Evolutionary conservation across 2,329 filamentous ascomycete genomes (phyloP).

Genomic region (Xylariaceae sp.): DNA sequence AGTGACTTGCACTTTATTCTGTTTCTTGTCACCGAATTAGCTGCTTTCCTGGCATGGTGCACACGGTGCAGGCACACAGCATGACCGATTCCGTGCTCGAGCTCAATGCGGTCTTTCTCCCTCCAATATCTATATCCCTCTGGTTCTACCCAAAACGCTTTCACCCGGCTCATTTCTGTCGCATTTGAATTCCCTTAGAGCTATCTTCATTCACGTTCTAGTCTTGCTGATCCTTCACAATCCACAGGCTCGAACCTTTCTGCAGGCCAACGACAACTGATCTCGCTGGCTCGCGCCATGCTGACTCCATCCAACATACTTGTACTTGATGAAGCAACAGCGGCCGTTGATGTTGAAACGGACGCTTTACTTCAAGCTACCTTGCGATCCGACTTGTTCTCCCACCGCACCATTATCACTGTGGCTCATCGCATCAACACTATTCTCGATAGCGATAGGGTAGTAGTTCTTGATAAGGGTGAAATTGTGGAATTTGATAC

Average conservation of each 20-base stretch:
- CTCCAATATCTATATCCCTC: conserved; percentile 31
- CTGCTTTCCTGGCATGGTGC: conserved; percentile 28
- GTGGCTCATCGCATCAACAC: conserved; percentile 98
- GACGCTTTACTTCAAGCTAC: conserved; percentile 65
- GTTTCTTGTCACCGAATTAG: conserved; percentile 29
- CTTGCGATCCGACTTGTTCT: conserved; percentile 66
- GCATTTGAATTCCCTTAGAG: not conserved
- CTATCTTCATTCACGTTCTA: not conserved
- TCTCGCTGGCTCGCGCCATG: conserved; percentile 89
- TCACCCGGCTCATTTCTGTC: conserved; percentile 2
- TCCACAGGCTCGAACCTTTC: conserved; percentile 83
- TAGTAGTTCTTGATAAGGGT: conserved; percentile 89
- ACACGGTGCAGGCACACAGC: conserved; percentile 20
- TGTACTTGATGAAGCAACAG: conserved; percentile 94
- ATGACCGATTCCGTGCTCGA: not conserved
- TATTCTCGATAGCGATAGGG: conserved; percentile 83
- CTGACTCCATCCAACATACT: conserved; percentile 96
- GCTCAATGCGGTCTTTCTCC: not conserved
- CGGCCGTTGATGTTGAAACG: conserved; percentile 67
- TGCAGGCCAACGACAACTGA: conserved; percentile 88
- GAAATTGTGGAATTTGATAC: conserved; percentile 91
- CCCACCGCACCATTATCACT: conserved; percentile 93
- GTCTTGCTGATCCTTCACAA: conserved; percentile 23
- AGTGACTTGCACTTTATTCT: conserved; percentile 42
- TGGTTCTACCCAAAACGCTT: conserved; percentile 31